Evolutionary conservation across 768 basidiomycete genomes (phyloP), one percentile per base, ranked within the genome.

Genomic region (Termitomyces sp.): DNA sequence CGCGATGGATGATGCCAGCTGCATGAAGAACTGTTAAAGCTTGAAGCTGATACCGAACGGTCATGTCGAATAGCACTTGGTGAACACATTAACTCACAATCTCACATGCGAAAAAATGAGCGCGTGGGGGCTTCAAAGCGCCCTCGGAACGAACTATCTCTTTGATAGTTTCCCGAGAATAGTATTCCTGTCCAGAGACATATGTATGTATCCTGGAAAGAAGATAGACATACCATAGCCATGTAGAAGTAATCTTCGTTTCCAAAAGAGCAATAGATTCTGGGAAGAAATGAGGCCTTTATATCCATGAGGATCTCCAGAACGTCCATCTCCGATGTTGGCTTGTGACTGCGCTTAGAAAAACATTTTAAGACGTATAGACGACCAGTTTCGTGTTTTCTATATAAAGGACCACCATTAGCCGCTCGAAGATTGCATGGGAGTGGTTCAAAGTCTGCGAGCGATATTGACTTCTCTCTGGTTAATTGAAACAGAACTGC

Each of bases 21-120:
- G 64, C 62, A 62, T 84, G 82, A 6, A 85, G 66, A 49, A 67
- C 64, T 10, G 68, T 66, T 7, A 85, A 63, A 5, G 73, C 82
- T 45, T 73, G 71, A 15, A 71, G 65, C 78, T 80, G 53, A n/a
- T 15, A 30, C 4, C 14, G 7, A 23, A 57, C 8, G 30, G 23
- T 53, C 42, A 35, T n/a, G 46, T 33, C 37, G 50, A 28, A 46
- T 19, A 5, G 19, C 28, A 21, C 11, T 19, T 21, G 17, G 43
- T 9, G 3, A 12, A 10, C 4, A 30, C 3, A 40, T 26, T 17
- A 37, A 62, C 76, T 58, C 51, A 83, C 82, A 33, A 83, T 64
- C 65, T 84, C 81, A 33, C 75, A 72, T 5, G 78, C 77, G 59
- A 77, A 80, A 48, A 78, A 73, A 17, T 68, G 63, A 1, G 73